Conservation (phyloP, 768 basidiomycete species). For the Leccinum imitatum region DNA sequence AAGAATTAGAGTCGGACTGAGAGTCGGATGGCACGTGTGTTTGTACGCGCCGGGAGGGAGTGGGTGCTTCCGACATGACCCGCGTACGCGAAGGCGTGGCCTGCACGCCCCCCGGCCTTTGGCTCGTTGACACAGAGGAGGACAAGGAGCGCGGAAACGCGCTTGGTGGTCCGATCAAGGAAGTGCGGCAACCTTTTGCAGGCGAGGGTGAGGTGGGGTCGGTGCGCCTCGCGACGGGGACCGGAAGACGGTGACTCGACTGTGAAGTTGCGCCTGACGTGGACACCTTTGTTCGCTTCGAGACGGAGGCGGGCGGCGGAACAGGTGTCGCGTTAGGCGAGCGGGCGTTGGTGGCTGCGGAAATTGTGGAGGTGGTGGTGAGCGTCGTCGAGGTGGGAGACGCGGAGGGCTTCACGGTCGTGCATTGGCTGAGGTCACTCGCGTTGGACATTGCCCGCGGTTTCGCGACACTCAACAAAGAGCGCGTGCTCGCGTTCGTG, state of each 20-base stretch:
- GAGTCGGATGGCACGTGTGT: conserved; percentile 21
- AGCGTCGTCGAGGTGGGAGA: conserved; percentile 28
- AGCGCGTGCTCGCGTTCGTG: conserved; percentile 29
- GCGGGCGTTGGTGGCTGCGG: conserved; percentile 27
- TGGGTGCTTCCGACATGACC: conserved; percentile 44
- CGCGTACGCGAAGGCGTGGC: conserved; percentile 41
- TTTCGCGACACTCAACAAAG: conserved; percentile 47
- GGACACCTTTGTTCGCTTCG: conserved; percentile 40
- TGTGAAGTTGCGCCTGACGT: conserved; percentile 39
- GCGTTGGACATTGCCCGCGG: conserved; percentile 54
- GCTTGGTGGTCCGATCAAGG: conserved; percentile 31
- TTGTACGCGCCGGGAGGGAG: conserved; percentile 26
- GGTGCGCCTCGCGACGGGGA: conserved; percentile 33
- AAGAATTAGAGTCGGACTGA: conserved; percentile 28
- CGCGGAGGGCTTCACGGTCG: conserved; percentile 43
- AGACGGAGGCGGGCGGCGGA: conserved; percentile 32
- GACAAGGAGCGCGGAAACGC: conserved; percentile 23
- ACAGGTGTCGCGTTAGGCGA: conserved; percentile 55
- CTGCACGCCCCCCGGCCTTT: conserved; percentile 23
- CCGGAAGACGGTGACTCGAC: conserved; percentile 39
- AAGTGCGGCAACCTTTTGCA: conserved; percentile 26
- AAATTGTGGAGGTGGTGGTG: conserved; percentile 30
- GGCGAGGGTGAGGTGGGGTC: conserved; percentile 30
- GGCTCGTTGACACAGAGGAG: conserved; percentile 20
- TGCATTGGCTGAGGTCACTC: conserved; percentile 47